phyloP scores from a whole-genome alignment of 2,329 filamentous ascomycete species.

The Cytospora leucostoma region DNA sequence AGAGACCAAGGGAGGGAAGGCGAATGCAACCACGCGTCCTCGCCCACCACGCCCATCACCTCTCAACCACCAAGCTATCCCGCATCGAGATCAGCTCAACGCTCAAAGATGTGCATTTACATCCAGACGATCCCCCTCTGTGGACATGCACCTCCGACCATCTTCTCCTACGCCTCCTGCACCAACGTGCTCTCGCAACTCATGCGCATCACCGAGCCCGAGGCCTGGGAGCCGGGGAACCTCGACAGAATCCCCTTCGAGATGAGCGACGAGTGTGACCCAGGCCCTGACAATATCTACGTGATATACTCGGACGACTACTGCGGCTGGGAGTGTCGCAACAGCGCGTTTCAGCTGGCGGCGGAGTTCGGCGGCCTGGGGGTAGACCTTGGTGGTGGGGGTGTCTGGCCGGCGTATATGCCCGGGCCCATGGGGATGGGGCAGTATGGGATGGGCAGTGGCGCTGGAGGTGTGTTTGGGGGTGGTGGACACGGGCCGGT shows the following conservation, averaged over 20 bases:
- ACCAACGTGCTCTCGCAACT: slow-evolving; percentile 28
- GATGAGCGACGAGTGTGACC: slow-evolving; percentile 30
- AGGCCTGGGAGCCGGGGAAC: slow-evolving; percentile 29
- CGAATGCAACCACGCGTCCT: neutral
- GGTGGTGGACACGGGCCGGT: neutral
- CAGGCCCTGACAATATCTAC: slow-evolving; percentile 27
- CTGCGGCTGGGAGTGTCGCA: slow-evolving; percentile 36
- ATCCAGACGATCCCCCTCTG: slow-evolving; percentile 31
- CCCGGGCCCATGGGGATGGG: slow-evolving; percentile 9
- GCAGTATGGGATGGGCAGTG: neutral
- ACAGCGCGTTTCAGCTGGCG: slow-evolving; percentile 26
- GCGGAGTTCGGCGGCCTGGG: neutral
- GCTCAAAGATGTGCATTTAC: slow-evolving; percentile 33
- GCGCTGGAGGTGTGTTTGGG: neutral
- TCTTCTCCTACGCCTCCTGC: slow-evolving; percentile 33
- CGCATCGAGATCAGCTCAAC: too few species aligned
- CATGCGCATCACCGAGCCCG: slow-evolving; percentile 29
- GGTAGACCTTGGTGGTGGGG: neutral
- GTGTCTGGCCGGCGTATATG: slow-evolving; percentile 16
- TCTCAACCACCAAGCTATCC: neutral
- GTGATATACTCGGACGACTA: slow-evolving; percentile 28
- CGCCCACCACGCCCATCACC: neutral
- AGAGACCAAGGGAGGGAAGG: neutral
- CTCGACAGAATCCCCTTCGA: slow-evolving; percentile 28
- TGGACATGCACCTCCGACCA: slow-evolving; percentile 27